Percentiles rank a stretch among this genome's conserved stretches.
Evolutionary conservation across 495 filamentous ascomycete species (phyloP).

Genomic region (Hypoxylon lienhwacheense): DNA sequence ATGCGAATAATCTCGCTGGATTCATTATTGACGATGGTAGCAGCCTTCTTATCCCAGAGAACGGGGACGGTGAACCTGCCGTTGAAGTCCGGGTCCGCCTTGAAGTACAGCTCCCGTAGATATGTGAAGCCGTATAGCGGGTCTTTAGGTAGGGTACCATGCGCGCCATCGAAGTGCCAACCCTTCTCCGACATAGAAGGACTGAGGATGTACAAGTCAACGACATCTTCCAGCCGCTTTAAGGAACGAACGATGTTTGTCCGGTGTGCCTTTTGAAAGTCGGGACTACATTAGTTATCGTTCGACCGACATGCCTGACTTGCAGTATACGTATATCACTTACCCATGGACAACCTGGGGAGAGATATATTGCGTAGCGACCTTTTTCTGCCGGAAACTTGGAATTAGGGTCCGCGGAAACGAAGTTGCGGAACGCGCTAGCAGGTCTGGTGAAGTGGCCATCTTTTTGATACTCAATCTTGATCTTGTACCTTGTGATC

Average conservation of each 20-base stretch:
- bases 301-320: background rate
- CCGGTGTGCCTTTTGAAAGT: slow-evolving; percentile 58
- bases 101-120: slow-evolving; percentile 66
- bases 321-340: no score
- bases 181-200: slow-evolving; percentile 57
- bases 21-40: slow-evolving; percentile 74
- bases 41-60: slow-evolving; percentile 69
- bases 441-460: slow-evolving; percentile 55
- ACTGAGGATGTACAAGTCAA: slow-evolving; percentile 61
- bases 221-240: slow-evolving; percentile 66
- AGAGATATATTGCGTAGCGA: slow-evolving; percentile 71
- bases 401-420: slow-evolving; percentile 52
- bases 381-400: slow-evolving; percentile 65
- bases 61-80: slow-evolving; percentile 71
- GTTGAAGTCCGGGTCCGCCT: slow-evolving; percentile 61
- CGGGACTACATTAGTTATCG: slow-evolving; percentile 1
- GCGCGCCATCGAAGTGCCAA: slow-evolving; percentile 66
- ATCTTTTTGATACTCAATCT: slow-evolving; percentile 42
- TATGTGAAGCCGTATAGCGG: slow-evolving; percentile 64
- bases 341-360: slow-evolving; percentile 68
- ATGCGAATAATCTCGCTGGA: slow-evolving; percentile 75
- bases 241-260: slow-evolving; percentile 63
- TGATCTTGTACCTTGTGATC: slow-evolving; percentile 15
- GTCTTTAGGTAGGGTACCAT: slow-evolving; percentile 57
- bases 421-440: slow-evolving; percentile 52